Conservation (phyloP, 257 asterid species). For the Euphrasia confusa region DNA sequence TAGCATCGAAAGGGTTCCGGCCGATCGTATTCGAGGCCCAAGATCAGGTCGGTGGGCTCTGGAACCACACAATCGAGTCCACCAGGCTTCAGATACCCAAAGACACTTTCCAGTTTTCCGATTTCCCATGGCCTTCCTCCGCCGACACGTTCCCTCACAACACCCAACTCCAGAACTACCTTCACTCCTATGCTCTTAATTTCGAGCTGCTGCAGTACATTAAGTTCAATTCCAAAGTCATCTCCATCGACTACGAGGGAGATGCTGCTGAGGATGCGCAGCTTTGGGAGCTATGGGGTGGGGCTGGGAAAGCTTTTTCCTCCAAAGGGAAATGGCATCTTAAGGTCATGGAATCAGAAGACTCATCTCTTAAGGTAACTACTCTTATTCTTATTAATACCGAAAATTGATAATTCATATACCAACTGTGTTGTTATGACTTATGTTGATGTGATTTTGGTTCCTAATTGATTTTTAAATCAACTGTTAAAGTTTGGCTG, state of each 20-base stretch:
- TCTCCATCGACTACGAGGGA: slow-evolving; percentile 44
- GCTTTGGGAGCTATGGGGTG: slow-evolving; percentile 54
- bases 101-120: slow-evolving; percentile 40
- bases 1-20: slow-evolving; percentile 35
- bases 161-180: slow-evolving; percentile 32
- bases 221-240: slow-evolving; percentile 37
- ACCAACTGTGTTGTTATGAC: no score
- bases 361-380: no score
- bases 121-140: slow-evolving; percentile 60
- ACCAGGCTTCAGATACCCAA: slow-evolving; percentile 41
- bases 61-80: slow-evolving; percentile 51
- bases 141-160: slow-evolving; percentile 31
- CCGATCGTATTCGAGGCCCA: slow-evolving; percentile 52
- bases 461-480: no score
- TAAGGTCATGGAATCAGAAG: slow-evolving; percentile 29
- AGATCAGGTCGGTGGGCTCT: slow-evolving; percentile 44
- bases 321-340: slow-evolving; percentile 61
- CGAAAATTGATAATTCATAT: no score
- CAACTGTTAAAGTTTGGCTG: no score
- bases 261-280: slow-evolving; percentile 28
- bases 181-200: slow-evolving; percentile 44
- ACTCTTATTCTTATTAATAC: no score
- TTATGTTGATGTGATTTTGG: no score
- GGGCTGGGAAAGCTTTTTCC: slow-evolving; percentile 45
- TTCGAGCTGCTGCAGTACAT: slow-evolving; percentile 35